Evolutionary conservation across 495 filamentous ascomycete species (phyloP).

Genomic region (Xylaria castorea): DNA sequence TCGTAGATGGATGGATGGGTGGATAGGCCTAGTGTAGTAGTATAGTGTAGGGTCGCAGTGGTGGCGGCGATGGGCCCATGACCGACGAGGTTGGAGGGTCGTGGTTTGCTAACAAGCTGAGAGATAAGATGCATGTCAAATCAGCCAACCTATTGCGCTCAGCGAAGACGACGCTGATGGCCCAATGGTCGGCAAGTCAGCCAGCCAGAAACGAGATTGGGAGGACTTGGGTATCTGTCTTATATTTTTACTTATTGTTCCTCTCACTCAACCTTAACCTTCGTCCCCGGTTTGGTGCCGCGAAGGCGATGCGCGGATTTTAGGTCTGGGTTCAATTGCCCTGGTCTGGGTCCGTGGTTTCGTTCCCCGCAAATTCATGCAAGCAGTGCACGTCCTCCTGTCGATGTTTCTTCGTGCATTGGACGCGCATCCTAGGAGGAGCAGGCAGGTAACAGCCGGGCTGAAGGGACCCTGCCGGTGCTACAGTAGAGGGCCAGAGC

Average conservation of each 20-base stretch:
- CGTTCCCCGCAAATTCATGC: slow-evolving; percentile 44
- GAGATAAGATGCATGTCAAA: slow-evolving; percentile 14
- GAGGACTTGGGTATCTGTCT: slow-evolving; percentile 3
- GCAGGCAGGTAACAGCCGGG: slow-evolving; percentile 21
- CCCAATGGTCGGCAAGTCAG: slow-evolving; percentile 20
- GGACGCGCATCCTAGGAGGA: slow-evolving; percentile 10
- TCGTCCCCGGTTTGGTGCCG: slow-evolving; percentile 14
- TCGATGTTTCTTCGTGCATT: slow-evolving; percentile 41
- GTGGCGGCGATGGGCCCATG: slow-evolving; percentile 28
- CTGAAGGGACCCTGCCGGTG: slow-evolving; percentile 28
- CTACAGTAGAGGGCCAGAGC: slow-evolving; percentile 18
- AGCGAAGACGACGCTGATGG: slow-evolving; percentile 25
- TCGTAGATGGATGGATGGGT: slow-evolving; percentile 16
- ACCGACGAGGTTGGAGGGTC: slow-evolving; percentile 18
- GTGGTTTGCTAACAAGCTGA: slow-evolving; percentile 26
- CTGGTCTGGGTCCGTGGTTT: slow-evolving; percentile 32
- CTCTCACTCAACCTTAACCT: not conserved
- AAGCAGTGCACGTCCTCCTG: slow-evolving; percentile 40
- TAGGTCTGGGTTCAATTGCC: slow-evolving; percentile 32
- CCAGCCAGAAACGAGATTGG: slow-evolving; percentile 19
- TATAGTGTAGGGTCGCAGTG: slow-evolving; percentile 20
- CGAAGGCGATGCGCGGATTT: slow-evolving; percentile 5
- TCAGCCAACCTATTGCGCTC: slow-evolving; percentile 22
- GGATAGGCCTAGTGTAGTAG: not conserved
- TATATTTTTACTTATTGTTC: slow-evolving; percentile 9